Evolutionary conservation across 2,329 filamentous ascomycete genomes (phyloP).

Genomic region (Aspergillus ibericus): DNA sequence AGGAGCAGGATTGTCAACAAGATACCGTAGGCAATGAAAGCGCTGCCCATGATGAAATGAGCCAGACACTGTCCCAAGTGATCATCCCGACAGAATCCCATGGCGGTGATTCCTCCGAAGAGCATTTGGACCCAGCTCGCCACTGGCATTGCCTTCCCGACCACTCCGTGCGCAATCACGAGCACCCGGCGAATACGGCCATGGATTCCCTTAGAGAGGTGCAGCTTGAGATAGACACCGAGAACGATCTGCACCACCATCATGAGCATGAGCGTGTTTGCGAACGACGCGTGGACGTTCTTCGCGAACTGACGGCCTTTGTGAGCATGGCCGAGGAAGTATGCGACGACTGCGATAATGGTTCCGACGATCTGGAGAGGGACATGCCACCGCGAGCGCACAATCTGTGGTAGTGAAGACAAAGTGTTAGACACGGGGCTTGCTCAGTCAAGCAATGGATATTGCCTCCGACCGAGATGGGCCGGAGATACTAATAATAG

Average conservation of each 20-base stretch:
- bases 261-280: constrained; percentile 76
- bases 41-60: constrained; percentile 98
- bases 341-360: constrained; percentile 74
- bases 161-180: constrained; percentile 71
- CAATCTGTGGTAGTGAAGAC: constrained; percentile 59
- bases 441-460: neutral
- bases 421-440: neutral
- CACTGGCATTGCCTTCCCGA: constrained; percentile 85
- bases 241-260: constrained; percentile 74
- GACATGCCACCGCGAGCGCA: constrained; percentile 90
- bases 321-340: constrained; percentile 88
- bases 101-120: constrained; percentile 87
- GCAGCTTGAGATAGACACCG: constrained; percentile 84
- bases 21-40: constrained; percentile 92
- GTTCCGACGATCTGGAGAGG: constrained; percentile 77
- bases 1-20: constrained; percentile 81
- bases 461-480: constrained; percentile 5
- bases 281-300: constrained; percentile 81
- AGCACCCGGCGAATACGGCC: constrained; percentile 72
- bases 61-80: constrained; percentile 90
- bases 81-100: constrained; percentile 90
- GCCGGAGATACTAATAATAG: constrained; percentile 30
- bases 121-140: constrained; percentile 91
- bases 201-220: constrained; percentile 81
- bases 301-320: constrained; percentile 80